These are phyloP conservation scores for Recurvomyces mirabilis DNA, from an alignment of 495 filamentous ascomycete genomes.

Conservation along the genomic window DNA sequence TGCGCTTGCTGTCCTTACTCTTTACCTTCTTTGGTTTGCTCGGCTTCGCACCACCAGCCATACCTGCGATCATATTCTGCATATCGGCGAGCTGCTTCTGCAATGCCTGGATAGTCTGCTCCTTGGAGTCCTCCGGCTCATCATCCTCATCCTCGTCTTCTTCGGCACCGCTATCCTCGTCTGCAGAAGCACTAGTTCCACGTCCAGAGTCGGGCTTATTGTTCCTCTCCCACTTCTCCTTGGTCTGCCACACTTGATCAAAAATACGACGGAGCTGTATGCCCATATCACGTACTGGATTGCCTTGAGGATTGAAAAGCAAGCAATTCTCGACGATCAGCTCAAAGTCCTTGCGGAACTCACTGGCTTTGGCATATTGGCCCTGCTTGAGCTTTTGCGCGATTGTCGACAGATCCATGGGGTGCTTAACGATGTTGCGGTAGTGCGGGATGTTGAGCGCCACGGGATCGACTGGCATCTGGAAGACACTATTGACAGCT, in stretches of 20 bases:
- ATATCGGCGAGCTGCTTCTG: conserved; percentile 52
- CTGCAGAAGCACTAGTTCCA: conserved; percentile 35
- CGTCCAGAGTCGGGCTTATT: conserved; percentile 51
- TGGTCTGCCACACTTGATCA: conserved; percentile 58
- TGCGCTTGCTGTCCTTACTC: conserved; percentile 45
- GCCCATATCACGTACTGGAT: conserved; percentile 59
- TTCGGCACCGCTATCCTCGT: conserved; percentile 48
- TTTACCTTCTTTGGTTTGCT: conserved; percentile 36
- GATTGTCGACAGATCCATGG: conserved; percentile 85
- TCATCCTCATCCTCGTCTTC: conserved; percentile 60
- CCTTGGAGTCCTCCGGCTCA: conserved; percentile 49
- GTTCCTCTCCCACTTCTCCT: conserved; percentile 62
- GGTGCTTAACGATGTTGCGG: conserved; percentile 84
- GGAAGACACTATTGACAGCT: conserved; percentile 55
- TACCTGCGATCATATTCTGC: conserved; percentile 31
- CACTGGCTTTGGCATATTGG: conserved; percentile 71
- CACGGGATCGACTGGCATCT: conserved; percentile 79
- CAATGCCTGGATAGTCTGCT: conserved; percentile 46
- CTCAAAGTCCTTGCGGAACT: conserved; percentile 72
- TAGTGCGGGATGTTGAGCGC: conserved; percentile 90
- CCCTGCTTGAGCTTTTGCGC: conserved; percentile 61
- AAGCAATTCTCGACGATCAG: conserved; percentile 83
- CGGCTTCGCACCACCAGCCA: conserved; percentile 34
- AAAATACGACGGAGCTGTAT: conserved; percentile 61
- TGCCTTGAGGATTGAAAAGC: conserved; percentile 76